Evolutionary conservation across 2,329 filamentous ascomycete species (phyloP).

Genomic region (Aspergillus phoenicis): DNA sequence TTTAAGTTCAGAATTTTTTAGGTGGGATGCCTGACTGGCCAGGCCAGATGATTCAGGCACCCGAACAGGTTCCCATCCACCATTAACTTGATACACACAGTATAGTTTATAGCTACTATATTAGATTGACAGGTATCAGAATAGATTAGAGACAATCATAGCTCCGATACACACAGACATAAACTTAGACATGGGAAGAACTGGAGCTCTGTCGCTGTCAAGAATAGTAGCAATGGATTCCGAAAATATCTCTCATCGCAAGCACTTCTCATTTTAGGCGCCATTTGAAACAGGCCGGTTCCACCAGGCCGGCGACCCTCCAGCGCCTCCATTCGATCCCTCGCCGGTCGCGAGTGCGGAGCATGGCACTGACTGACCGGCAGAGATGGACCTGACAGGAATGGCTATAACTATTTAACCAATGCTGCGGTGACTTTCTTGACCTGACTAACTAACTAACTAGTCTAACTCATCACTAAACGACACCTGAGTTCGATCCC

Average conservation of each 20-base stretch:
- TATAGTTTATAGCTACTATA: not conserved
- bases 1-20: slow-evolving; percentile 9
- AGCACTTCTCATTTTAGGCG: slow-evolving; percentile 11
- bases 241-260: not conserved
- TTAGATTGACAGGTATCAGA: not conserved
- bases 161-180: too few relatives aligned
- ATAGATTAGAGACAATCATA: not conserved
- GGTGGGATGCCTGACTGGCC: slow-evolving; percentile 21
- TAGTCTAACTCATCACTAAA: not conserved
- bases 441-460: not conserved
- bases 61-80: too few relatives aligned
- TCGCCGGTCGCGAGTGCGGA: slow-evolving; percentile 3
- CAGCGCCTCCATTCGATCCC: slow-evolving; percentile 10
- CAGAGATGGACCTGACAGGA: slow-evolving; percentile 1
- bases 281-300: slow-evolving; percentile 26
- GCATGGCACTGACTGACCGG: not conserved
- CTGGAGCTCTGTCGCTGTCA: slow-evolving; percentile 1
- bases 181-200: too few relatives aligned
- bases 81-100: too few relatives aligned
- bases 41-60: slow-evolving; percentile 12
- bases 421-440: not conserved
- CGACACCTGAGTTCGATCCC: not conserved
- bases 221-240: slow-evolving; percentile 10
- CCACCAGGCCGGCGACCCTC: slow-evolving; percentile 16
- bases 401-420: slow-evolving; percentile 1